Base-by-base conservation (phyloP, 2,329 filamentous ascomycete species). In the Calonectria multiphialidica region DNA sequence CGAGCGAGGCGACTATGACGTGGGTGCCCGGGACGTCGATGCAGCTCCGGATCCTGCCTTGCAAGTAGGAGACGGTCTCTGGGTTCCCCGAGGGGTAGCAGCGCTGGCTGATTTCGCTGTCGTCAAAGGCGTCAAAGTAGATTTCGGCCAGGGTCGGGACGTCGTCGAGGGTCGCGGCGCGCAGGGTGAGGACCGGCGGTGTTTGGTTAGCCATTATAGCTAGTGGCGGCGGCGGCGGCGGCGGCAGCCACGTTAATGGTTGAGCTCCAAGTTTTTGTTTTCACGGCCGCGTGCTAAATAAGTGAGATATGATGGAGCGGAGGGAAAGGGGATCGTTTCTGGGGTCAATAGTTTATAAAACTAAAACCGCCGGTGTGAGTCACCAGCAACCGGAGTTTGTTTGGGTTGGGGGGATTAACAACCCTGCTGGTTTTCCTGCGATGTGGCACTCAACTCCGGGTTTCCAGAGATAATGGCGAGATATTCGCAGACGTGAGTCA, bases 81-180 rank as follows among this genome's bases (percentile, higher is more conserved):
- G 77, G 78, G 2, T 78, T 74, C 16, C 78, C 79, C 3, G 79
- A 71, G 10, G 76, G 76, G 66, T 81, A 79, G 77, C 80, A 79
- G 67, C 75, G 76, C n/a, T 75, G 65, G 68, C 82, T 83, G 72
- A 85, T 77, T 72, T 68, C 61, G 78, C 78, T 68, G 66, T 73
- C 53, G 5, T 73, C 71, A 59, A 85, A 86, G 53, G 82, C 80
- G 30, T 79, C 76, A 62, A 79, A 75, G 64, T 79, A 74, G 72
- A 83, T 77, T 13, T 74, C 67, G 37, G 81, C 66, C 71, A 86
- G 78, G n/a, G 68, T 69, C 6, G 80, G 74, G 40, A 82, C 72
- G 72, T 86, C 84, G 6, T 74, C 64, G 2, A 79, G 71, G 1
- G 79, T 84, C 49, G 85, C 87, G 40, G 81, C 80, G 35, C 87